A percentile compares a stretch with the other conserved stretches of the same genome.
Evolutionary conservation across 257 asterid genomes (phyloP).

Genomic region (Solanum appendiculatum): DNA sequence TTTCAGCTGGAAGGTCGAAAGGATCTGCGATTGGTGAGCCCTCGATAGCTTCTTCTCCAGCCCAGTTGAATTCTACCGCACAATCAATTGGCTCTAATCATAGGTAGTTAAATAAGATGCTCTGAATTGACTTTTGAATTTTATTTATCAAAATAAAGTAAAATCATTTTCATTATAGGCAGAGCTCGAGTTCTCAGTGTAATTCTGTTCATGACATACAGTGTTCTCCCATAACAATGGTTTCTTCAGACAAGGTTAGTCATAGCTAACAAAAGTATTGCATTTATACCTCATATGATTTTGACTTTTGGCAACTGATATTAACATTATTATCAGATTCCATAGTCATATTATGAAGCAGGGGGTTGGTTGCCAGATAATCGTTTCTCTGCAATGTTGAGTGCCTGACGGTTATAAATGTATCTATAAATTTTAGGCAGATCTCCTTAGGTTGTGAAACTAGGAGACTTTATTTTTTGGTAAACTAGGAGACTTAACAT

Average conservation of each 20-base stretch:
- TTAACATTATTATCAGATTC: neutral
- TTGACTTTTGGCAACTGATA: neutral
- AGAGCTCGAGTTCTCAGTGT: constrained; percentile 6
- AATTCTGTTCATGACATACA: constrained; percentile 4
- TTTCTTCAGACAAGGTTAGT: constrained; percentile 51
- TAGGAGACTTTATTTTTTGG: neutral
- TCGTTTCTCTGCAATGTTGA: neutral
- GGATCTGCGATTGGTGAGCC: constrained; percentile 20
- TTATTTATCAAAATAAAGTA: neutral
- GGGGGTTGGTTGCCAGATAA: neutral
- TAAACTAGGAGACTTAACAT: neutral
- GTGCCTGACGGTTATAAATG: neutral
- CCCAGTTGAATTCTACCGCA: constrained; percentile 4
- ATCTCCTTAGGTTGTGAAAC: neutral
- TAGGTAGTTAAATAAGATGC: constrained; percentile 18
- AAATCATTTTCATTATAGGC: constrained; percentile 12
- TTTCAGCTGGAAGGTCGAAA: constrained; percentile 48
- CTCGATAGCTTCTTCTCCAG: constrained; percentile 10
- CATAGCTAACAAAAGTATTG: neutral
- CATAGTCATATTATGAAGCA: neutral
- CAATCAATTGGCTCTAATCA: constrained; percentile 15
- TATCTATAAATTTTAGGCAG: neutral
- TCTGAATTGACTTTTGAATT: neutral
- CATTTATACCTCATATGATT: neutral
- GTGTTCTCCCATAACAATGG: constrained; percentile 16